These are phyloP conservation scores for Colletotrichum tropicicola DNA, from an alignment of 2,329 filamentous ascomycete species.

Conservation along the genomic window DNA sequence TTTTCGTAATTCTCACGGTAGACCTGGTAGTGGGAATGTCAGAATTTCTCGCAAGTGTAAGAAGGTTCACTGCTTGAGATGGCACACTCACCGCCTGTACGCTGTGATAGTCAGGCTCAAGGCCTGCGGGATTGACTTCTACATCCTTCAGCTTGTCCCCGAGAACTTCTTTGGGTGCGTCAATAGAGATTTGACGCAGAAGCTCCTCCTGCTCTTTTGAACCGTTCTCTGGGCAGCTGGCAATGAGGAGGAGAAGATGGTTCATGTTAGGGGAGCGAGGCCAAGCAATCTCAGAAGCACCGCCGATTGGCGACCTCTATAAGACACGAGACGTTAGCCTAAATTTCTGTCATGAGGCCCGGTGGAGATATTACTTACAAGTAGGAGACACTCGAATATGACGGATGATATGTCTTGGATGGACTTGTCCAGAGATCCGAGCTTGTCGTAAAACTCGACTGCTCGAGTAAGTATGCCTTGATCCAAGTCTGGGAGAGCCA, in stretches of 20 bases:
- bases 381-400: conserved; percentile 1
- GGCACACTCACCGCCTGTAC: neutral
- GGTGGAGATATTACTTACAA: neutral
- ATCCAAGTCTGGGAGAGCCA: conserved; percentile 14
- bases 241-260: conserved; percentile 5
- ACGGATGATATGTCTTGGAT: conserved; percentile 4
- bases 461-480: neutral
- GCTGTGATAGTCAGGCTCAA: conserved; percentile 4
- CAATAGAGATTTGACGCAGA: neutral
- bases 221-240: conserved; percentile 6
- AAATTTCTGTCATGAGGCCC: neutral
- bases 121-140: conserved; percentile 16
- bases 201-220: conserved; percentile 7
- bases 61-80: neutral
- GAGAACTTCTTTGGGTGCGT: neutral
- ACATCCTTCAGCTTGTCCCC: neutral
- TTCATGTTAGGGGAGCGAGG: conserved; percentile 1
- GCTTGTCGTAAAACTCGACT: conserved; percentile 1
- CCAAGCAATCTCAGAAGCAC: conserved; percentile 12
- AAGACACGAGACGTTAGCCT: neutral
- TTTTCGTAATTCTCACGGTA: conserved; percentile 15
- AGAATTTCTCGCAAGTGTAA: neutral
- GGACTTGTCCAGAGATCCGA: neutral
- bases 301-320: conserved; percentile 9
- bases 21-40: neutral